phyloP scores from a whole-genome alignment of 257 asterid genomes.

The Prunella vulgaris region DNA sequence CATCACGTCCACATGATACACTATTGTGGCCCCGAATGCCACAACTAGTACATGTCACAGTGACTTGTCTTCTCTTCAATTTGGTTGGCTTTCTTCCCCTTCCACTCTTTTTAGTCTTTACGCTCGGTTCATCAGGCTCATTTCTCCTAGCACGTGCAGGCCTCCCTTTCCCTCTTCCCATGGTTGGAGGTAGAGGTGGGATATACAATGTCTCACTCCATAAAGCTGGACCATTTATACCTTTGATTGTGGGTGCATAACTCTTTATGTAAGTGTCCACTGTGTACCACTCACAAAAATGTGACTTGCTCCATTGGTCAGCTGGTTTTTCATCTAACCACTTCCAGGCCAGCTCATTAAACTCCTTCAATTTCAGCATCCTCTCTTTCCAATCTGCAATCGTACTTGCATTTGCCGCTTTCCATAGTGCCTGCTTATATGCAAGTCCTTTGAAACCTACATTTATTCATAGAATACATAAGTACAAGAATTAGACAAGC shows the following conservation, averaged over 20 bases:
- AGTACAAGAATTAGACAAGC: background rate
- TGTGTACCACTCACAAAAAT: no score
- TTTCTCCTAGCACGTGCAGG: background rate
- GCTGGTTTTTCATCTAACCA: no score
- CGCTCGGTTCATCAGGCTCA: background rate
- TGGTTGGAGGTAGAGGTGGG: background rate
- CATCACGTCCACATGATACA: background rate
- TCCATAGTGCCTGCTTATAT: background rate
- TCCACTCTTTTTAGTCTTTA: background rate
- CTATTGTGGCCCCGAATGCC: background rate
- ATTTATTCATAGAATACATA: no score
- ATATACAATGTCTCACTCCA: background rate
- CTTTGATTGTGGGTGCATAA: background rate
- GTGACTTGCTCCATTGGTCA: no score
- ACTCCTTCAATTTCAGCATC: no score
- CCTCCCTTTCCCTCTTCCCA: background rate
- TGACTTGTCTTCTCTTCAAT: background rate
- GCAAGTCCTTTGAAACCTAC: background rate
- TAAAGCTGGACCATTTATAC: background rate
- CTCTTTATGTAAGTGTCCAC: no score
- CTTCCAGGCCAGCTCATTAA: no score
- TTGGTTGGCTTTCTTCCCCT: background rate
- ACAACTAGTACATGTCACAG: background rate
- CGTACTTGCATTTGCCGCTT: background rate
- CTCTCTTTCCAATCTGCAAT: background rate